These are phyloP conservation scores for Ascochyta lentis DNA, from an alignment of 2,329 filamentous ascomycete species.

Conservation along the genomic window DNA sequence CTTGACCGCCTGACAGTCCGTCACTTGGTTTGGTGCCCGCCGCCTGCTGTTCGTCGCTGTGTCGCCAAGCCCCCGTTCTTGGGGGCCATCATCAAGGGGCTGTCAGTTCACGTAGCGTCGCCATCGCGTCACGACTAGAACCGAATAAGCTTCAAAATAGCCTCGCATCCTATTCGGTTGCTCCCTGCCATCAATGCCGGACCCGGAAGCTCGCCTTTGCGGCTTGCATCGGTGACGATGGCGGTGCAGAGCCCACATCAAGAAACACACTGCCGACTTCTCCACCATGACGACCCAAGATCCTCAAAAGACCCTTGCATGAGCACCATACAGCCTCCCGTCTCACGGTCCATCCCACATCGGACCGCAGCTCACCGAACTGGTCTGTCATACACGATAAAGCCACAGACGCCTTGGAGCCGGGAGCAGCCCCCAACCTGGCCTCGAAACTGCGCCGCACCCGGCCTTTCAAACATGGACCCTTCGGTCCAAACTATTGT, in stretches of 20 bases:
- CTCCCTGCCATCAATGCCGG: slow-evolving; percentile 11
- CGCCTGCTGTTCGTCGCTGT: slow-evolving; percentile 27
- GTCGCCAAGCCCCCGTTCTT: slow-evolving; percentile 29
- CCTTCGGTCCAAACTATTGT: slow-evolving; percentile 17
- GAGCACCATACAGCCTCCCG: slow-evolving; percentile 13
- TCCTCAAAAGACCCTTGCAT: slow-evolving; percentile 20
- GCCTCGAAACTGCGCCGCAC: slow-evolving; percentile 25
- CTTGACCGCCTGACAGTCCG: slow-evolving; percentile 43
- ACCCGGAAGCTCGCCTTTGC: slow-evolving; percentile 8
- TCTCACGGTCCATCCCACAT: slow-evolving; percentile 16
- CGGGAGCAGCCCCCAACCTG: slow-evolving; percentile 31
- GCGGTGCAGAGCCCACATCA: not conserved
- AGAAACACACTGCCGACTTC: slow-evolving; percentile 7
- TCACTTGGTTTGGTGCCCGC: slow-evolving; percentile 25
- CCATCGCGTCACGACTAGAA: slow-evolving; percentile 21
- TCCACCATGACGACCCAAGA: slow-evolving; percentile 12
- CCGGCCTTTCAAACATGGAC: slow-evolving; percentile 20
- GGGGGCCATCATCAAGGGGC: slow-evolving; percentile 35
- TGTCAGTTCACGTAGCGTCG: slow-evolving; percentile 43
- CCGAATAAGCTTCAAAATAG: slow-evolving; percentile 20
- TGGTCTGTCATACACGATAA: slow-evolving; percentile 37
- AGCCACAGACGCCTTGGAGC: slow-evolving; percentile 41
- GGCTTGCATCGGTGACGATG: slow-evolving; percentile 4
- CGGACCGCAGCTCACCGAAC: slow-evolving; percentile 17
- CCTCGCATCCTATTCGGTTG: slow-evolving; percentile 12